Percentiles rank a stretch among this genome's conserved stretches.
Evolutionary conservation across 257 asterid species (phyloP).

Genomic region (Solanum pennellii): DNA sequence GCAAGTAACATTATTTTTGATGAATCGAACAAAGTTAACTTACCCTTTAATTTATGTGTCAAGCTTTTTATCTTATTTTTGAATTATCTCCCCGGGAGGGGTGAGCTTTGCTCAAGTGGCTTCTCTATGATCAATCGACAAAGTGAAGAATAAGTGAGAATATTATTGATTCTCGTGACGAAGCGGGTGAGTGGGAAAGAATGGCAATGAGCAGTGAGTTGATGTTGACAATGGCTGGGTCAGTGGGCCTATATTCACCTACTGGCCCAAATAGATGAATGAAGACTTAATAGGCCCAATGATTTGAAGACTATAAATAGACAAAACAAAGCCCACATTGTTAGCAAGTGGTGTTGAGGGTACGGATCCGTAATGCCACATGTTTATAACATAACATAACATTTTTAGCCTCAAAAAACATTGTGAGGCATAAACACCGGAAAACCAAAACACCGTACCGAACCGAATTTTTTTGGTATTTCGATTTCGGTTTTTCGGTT

Average conservation of each 20-base stretch:
- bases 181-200: background rate
- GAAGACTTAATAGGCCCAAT: background rate
- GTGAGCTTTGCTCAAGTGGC: background rate
- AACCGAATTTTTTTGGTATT: no score
- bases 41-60: background rate
- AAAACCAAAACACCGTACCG: no score
- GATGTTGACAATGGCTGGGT: background rate
- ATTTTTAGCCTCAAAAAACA: background rate
- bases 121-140: background rate
- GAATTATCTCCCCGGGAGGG: background rate
- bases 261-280: background rate
- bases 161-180: background rate
- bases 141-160: background rate
- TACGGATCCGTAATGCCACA: constrained; percentile 44
- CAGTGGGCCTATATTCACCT: background rate
- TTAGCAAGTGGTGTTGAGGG: constrained; percentile 21
- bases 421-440: no score
- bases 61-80: no score
- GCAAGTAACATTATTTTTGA: background rate
- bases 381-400: background rate
- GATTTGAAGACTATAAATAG: background rate
- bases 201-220: background rate
- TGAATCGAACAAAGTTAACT: background rate
- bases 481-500: no score
- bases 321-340: constrained; percentile 12